A percentile compares a stretch with the other conserved stretches of the same genome.
These are phyloP conservation scores for Casuarina cunninghamiana DNA, from an alignment of 306 rosid genomes.

Conservation along the genomic window DNA sequence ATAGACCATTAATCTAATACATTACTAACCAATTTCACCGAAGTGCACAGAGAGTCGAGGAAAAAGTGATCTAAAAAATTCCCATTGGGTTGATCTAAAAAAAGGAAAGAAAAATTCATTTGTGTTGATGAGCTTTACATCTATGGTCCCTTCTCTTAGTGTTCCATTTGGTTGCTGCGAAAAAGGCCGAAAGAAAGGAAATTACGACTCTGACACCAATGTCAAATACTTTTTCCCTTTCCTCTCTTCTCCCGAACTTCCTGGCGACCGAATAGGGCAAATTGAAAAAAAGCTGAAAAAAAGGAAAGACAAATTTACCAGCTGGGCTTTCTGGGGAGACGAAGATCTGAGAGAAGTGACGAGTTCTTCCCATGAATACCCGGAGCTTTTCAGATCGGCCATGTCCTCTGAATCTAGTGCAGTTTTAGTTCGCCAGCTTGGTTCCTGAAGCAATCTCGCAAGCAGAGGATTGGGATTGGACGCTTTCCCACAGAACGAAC, in stretches of 20 bases:
- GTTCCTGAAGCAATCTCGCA: constrained; percentile 38
- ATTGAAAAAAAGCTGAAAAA: background rate
- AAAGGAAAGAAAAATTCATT: no score
- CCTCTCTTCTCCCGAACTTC: background rate
- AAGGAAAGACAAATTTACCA: constrained; percentile 36
- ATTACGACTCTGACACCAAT: background rate
- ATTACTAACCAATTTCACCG: background rate
- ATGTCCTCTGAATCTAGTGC: constrained; percentile 40
- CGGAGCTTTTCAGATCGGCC: constrained; percentile 30
- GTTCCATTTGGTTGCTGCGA: background rate
- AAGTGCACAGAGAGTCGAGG: background rate
- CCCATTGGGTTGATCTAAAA: no score
- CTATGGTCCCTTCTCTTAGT: background rate
- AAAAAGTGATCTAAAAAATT: background rate
- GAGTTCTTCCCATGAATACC: constrained; percentile 40
- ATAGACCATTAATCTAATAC: background rate
- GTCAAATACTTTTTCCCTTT: background rate
- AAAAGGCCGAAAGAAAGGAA: background rate
- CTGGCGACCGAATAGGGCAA: background rate
- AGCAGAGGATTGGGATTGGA: constrained; percentile 33
- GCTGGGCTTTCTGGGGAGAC: constrained; percentile 47
- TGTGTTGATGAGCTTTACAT: background rate
- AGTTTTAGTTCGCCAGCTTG: constrained; percentile 40
- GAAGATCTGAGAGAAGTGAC: constrained; percentile 41
- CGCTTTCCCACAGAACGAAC: constrained; percentile 21